Evolutionary conservation across 2,329 filamentous ascomycete genomes (phyloP).

Genomic region (Xylariaceae sp.): DNA sequence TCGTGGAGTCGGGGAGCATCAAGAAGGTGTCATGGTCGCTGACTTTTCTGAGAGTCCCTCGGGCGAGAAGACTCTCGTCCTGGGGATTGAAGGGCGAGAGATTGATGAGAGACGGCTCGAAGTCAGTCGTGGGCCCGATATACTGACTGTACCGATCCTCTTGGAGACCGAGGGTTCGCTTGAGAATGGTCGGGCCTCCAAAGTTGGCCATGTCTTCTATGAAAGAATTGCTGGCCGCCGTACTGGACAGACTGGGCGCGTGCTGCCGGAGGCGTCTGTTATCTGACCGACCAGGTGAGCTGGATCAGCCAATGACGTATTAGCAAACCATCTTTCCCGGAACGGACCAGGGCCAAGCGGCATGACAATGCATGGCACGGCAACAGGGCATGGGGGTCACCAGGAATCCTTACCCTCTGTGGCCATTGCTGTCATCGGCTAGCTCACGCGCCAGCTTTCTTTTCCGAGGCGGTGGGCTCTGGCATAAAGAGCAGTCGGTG

Average conservation of each 20-base stretch:
- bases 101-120: conserved; percentile 78
- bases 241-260: conserved; percentile 56
- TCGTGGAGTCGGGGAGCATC: conserved; percentile 69
- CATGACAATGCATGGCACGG: conserved; percentile 27
- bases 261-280: conserved; percentile 48
- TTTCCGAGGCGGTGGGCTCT: conserved; percentile 73
- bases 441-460: conserved; percentile 66
- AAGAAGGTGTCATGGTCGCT: conserved; percentile 74
- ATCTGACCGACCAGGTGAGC: conserved; percentile 53
- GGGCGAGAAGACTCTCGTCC: conserved; percentile 70
- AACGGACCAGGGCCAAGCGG: conserved; percentile 22
- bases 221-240: conserved; percentile 55
- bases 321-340: conserved; percentile 32
- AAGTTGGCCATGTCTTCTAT: conserved; percentile 68
- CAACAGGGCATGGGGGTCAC: conserved; percentile 28
- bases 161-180: conserved; percentile 69
- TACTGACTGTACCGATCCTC: conserved; percentile 75
- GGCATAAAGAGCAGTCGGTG: conserved; percentile 72
- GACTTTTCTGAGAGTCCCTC: conserved; percentile 67
- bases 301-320: conserved; percentile 46
- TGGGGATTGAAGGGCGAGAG: conserved; percentile 74
- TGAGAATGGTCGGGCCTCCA: conserved; percentile 59
- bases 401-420: conserved; percentile 59
- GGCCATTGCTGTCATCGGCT: conserved; percentile 54
- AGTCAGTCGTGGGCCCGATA: conserved; percentile 76